Conservation (phyloP, 345 rosid species). For the Arabidopsis arenosa region DNA sequence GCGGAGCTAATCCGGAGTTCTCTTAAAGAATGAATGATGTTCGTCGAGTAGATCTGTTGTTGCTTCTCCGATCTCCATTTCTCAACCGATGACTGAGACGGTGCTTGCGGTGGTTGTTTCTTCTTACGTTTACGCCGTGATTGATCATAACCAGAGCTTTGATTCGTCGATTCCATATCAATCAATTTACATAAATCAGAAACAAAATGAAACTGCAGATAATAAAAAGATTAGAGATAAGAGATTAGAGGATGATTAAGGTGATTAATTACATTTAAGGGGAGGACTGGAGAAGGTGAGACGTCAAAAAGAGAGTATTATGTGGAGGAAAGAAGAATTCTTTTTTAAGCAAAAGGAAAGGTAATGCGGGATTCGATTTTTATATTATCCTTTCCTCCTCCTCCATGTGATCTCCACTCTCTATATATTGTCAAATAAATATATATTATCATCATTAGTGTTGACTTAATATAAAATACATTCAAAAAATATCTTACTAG, state of each 20-base stretch:
- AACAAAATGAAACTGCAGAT: not conserved
- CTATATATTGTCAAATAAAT: not conserved
- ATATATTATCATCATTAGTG: slow-evolving; percentile 26
- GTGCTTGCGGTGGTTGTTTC: slow-evolving; percentile 37
- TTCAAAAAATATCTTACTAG: too few relatives aligned
- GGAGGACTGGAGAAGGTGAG: slow-evolving; percentile 33
- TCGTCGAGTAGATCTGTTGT: slow-evolving; percentile 76
- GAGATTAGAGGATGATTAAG: slow-evolving; percentile 27
- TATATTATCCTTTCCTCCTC: slow-evolving; percentile 11
- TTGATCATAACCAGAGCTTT: slow-evolving; percentile 48
- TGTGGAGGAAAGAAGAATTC: slow-evolving; percentile 41
- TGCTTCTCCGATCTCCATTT: slow-evolving; percentile 85
- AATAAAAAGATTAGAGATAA: not conserved
- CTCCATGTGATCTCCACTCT: slow-evolving; percentile 45
- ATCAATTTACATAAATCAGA: not conserved
- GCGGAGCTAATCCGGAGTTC: slow-evolving; percentile 49
- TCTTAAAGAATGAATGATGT: slow-evolving; percentile 67
- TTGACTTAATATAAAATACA: slow-evolving; percentile 11
- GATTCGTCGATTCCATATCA: slow-evolving; percentile 45
- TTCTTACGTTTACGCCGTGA: slow-evolving; percentile 65
- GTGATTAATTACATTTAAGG: not conserved
- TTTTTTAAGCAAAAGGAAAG: slow-evolving; percentile 30
- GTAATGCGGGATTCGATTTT: slow-evolving; percentile 3
- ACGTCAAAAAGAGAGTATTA: slow-evolving; percentile 14
- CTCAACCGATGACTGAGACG: slow-evolving; percentile 31